Evolutionary conservation across 1,284 basidiomycete genomes (phyloP).

Genomic region (Boletus putidus): DNA sequence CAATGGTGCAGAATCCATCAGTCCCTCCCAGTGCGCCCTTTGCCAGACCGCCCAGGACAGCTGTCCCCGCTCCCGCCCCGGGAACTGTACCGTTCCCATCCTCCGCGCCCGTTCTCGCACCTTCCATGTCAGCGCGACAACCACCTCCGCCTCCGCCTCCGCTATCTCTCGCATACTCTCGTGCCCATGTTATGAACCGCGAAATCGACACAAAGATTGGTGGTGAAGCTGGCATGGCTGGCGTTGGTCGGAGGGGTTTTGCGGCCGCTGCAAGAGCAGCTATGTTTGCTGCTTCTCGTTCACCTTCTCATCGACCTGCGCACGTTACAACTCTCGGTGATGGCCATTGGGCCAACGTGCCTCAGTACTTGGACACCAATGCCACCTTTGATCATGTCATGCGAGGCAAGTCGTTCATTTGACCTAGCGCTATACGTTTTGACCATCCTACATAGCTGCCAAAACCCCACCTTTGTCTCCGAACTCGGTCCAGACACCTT

Average conservation of each 20-base stretch:
- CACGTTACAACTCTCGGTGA: slow-evolving; percentile 26
- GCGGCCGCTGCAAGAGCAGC: slow-evolving; percentile 75
- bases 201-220: slow-evolving; percentile 66
- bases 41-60: slow-evolving; percentile 6
- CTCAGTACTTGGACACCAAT: slow-evolving; percentile 56
- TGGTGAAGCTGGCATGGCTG: slow-evolving; percentile 86
- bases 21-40: neutral
- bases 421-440: neutral
- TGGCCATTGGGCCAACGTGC: slow-evolving; percentile 45
- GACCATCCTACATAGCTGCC: slow-evolving; percentile 30
- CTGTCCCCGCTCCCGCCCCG: slow-evolving; percentile 12
- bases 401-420: slow-evolving; percentile 40
- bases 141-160: slow-evolving; percentile 24
- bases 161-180: slow-evolving; percentile 13
- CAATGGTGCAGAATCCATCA: slow-evolving; percentile 4
- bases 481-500: slow-evolving; percentile 47
- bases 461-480: slow-evolving; percentile 50
- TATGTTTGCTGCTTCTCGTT: slow-evolving; percentile 47
- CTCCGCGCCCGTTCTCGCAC: slow-evolving; percentile 5
- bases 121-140: slow-evolving; percentile 22
- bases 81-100: slow-evolving; percentile 23
- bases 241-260: slow-evolving; percentile 83
- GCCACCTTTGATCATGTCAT: slow-evolving; percentile 33
- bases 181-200: slow-evolving; percentile 4
- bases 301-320: slow-evolving; percentile 8